Evolutionary conservation across 257 asterid species (phyloP).

Genomic region (Echites panduratus): DNA sequence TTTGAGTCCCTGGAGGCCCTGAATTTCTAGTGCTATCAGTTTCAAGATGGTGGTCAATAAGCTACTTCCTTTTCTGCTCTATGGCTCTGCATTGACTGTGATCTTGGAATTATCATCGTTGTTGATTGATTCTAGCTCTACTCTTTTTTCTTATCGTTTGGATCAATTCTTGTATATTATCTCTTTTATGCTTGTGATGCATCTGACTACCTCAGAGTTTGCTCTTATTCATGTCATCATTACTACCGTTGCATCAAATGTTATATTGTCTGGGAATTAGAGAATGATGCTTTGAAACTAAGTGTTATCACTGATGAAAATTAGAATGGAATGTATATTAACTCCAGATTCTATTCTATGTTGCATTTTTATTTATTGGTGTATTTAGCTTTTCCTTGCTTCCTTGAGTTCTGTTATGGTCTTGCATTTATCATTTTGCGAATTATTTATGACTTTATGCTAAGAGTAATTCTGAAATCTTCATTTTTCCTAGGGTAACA

Average conservation of each 20-base stretch:
- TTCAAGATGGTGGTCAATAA: not conserved
- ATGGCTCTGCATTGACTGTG: not conserved
- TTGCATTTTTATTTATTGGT: not conserved
- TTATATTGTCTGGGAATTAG: not conserved
- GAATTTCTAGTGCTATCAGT: not conserved
- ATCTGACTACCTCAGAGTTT: not conserved
- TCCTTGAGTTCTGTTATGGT: not conserved
- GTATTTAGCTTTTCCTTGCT: not conserved
- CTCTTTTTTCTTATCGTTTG: too few relatives aligned
- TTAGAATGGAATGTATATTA: not conserved
- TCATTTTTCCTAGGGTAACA: constrained; percentile 56
- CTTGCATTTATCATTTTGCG: not conserved
- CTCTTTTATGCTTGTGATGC: too few relatives aligned
- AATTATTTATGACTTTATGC: not conserved
- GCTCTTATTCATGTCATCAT: not conserved
- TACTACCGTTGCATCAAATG: not conserved
- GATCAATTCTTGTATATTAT: too few relatives aligned
- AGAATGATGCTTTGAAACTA: not conserved
- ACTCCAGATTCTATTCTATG: not conserved
- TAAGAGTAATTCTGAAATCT: not conserved
- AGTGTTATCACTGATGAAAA: not conserved
- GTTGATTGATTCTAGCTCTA: not conserved
- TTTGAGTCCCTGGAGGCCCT: not conserved
- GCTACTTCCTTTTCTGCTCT: not conserved
- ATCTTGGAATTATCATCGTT: not conserved